Conservation (phyloP, 2,329 filamentous ascomycete genomes). For the Thelonectria rubi region DNA sequence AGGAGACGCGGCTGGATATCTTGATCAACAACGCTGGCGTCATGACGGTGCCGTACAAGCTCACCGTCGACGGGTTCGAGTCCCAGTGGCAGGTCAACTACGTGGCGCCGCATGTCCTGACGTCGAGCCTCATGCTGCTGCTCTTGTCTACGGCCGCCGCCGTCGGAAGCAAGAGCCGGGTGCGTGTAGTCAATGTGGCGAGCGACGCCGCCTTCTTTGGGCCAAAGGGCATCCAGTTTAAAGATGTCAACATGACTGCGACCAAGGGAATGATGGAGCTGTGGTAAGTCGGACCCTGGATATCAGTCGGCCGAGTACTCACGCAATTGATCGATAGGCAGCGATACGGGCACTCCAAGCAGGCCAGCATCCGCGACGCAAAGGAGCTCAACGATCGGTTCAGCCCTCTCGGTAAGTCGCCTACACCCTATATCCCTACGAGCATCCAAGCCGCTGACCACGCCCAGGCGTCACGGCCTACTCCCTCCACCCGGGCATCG, state of each 20-base stretch:
- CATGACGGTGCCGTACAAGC: slow-evolving; percentile 33
- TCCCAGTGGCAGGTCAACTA: slow-evolving; percentile 38
- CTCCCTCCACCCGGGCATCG: slow-evolving; percentile 37
- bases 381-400: slow-evolving; percentile 36
- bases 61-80: slow-evolving; percentile 36
- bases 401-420: slow-evolving; percentile 12
- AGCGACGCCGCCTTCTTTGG: slow-evolving; percentile 36
- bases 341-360: slow-evolving; percentile 37
- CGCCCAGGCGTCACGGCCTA: slow-evolving; percentile 34
- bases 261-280: slow-evolving; percentile 30
- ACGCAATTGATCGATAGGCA: slow-evolving; percentile 16
- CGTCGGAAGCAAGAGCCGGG: slow-evolving; percentile 25
- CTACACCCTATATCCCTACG: no score
- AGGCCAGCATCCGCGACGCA: slow-evolving; percentile 33
- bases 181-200: slow-evolving; percentile 37
- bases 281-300: slow-evolving; percentile 24
- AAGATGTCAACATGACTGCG: slow-evolving; percentile 36
- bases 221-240: slow-evolving; percentile 32
- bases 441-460: no score
- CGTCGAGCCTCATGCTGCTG: slow-evolving; percentile 29
- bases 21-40: slow-evolving; percentile 31
- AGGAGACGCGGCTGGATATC: slow-evolving; percentile 31
- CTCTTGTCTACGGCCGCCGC: slow-evolving; percentile 13
- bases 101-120: slow-evolving; percentile 34
- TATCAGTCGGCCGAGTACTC: no score